Base-by-base conservation (phyloP, 805 yeast genomes). In the Candida sonorensis region DNA sequence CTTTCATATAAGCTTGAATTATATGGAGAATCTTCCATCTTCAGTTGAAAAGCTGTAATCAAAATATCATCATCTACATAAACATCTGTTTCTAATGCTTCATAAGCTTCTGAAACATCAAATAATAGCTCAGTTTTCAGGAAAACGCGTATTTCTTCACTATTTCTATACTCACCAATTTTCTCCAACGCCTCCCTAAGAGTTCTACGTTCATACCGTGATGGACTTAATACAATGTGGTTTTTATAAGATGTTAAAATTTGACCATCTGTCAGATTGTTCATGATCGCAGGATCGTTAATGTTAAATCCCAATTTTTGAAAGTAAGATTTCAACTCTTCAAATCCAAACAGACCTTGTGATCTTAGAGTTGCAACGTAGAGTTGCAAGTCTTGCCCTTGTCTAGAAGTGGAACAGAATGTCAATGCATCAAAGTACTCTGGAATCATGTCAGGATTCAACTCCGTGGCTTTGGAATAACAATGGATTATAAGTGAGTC, bases 21-120 rank as follows among this genome's bases (percentile, higher is more conserved):
- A 33, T 66, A 63, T 1, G 63, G 64, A 1, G 48, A 40, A 30
- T 83, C 94, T 26, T 72, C 71, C 2, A 67, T 48, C 37, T 77
- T 76, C 26, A 81, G 64, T 36, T 81, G 77, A 47, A 74, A 82
- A 1, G 94, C 88, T 1, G 94, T 81, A 18, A 76, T 66, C 3
- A 85, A 71, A 27, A 82, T 75, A 40, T 83, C 92, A 48, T 79
- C 84, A 37, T 72, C 80, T 10, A 77, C 73, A 1, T 64, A 55
- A 1, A 66, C 63, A 33, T 66, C 67, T 12, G 74, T 63, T 9
- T 70, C 81, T 20, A 81, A 52, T 1, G 58, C 46, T 0, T 59
- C 54, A 42, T 75, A 78, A 0, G 86, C 83, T 29, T 68, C 67
- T 0, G 46, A 46, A 6, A 64, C 31, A 34, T 55, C 58, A n/a